Evolutionary conservation across 306 rosid genomes (phyloP).

Genomic region (Cicer yamashitae): DNA sequence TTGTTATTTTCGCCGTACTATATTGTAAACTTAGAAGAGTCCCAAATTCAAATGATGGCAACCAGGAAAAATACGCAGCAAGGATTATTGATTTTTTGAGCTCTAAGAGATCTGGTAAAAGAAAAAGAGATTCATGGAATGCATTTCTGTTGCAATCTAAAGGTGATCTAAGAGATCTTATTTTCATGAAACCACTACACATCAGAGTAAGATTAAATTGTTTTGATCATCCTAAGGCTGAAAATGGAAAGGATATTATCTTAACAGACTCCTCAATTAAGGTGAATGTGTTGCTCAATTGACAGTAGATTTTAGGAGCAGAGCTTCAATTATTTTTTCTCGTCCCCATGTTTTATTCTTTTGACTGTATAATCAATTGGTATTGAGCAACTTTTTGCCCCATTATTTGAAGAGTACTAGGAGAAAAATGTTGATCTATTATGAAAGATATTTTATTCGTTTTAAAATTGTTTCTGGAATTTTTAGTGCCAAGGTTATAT

Average conservation of each 20-base stretch:
- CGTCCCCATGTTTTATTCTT: background rate
- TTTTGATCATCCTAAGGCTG: conserved; percentile 76
- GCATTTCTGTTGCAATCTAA: conserved; percentile 58
- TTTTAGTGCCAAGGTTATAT: background rate
- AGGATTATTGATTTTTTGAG: conserved; percentile 66
- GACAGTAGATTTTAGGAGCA: conserved; percentile 34
- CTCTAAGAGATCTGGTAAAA: conserved; percentile 54
- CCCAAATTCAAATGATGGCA: conserved; percentile 44
- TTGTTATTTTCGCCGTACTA: conserved; percentile 63
- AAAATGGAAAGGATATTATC: conserved; percentile 64
- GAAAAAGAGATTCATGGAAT: conserved; percentile 60
- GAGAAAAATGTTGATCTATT: background rate
- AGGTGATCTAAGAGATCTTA: conserved; percentile 72
- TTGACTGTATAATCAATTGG: conserved; percentile 1
- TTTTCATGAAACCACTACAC: conserved; percentile 74
- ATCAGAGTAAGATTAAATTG: conserved; percentile 66
- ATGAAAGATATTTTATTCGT: background rate
- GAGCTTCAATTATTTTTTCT: background rate
- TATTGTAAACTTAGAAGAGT: conserved; percentile 62
- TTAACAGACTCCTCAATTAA: conserved; percentile 66
- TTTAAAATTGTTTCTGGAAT: background rate
- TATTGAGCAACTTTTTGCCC: background rate
- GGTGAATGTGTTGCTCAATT: conserved; percentile 62
- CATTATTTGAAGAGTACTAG: conserved; percentile 23
- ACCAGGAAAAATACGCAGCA: conserved; percentile 63